Evolutionary conservation across 345 rosid species (phyloP), one percentile per base, ranked within the genome.

Genomic region (Carallia pectinifolia): DNA sequence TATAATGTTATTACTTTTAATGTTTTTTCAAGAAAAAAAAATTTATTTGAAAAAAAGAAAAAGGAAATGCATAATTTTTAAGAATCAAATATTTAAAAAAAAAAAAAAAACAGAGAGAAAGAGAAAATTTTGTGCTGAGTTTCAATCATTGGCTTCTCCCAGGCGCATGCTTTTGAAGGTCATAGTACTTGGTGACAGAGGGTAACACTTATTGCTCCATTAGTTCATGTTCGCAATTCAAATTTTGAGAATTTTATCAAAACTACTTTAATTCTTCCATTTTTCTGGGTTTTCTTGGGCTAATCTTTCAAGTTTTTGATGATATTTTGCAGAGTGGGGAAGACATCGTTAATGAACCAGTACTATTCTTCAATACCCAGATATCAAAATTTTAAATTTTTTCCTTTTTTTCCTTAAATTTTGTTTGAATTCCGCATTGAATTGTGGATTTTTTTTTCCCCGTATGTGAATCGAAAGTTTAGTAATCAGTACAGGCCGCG

Each of bases 301-400:
- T 54, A 54, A 54, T 47, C 7, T 60, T 61, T 48, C 7, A 7
- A 27, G n/a, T 3, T 29, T 5, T 48, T 2, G 17, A 53, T 60
- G 3, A 5, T 34, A 19, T 48, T 70, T 30, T 18, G 37, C 61
- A 92, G 97, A 85, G 98, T 93, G 53, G 96, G 97, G 53, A 93
- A 89, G 82, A 93, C 97, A 58, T 93, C 98, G 61, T 80, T 89
- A 73, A 93, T 93, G 97, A 93, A 93, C 81, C 97, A 88, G 98
- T 93, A 88, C 74, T 64, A 7, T 34, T 80, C 66, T 81, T n/a
- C 71, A 65, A 77, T 71, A 68, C 27, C 38, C 63, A 8, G 77
- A 55, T 79, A 61, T 71, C 71, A 58, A n/a, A 1, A n/a, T n/a
- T n/a, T 36, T 6, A 39, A 39, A 39, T 34, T 34, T 44, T 6